Evolutionary conservation across 2,329 filamentous ascomycete species (phyloP), one percentile per base, ranked within the genome.

Genomic region (Clarireedia homoeocarpa): DNA sequence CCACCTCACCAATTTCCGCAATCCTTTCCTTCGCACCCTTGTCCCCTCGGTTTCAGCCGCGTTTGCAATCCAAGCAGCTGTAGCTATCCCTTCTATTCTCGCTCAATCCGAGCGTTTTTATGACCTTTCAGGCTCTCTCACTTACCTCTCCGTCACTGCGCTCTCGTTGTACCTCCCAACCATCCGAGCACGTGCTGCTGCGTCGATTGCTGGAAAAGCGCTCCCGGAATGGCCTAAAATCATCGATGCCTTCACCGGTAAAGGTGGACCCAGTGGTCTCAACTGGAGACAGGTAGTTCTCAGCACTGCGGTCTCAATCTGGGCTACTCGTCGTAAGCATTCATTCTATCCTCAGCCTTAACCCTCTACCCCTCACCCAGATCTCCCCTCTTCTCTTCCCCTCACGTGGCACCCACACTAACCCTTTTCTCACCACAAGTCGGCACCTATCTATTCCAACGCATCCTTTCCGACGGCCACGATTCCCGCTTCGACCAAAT

Each of bases 31-130:
- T 12, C 76, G 82, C 45, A 85, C 81, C 0, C 71, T 85, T 9
- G 73, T 86, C 2, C 85, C 84, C 2, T 78, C 77, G 38, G 76
- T 86, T 12, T 77, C 78, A 5, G 77, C 84, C 9, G 83, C 83
- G 2, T 83, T 83, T 62, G 80, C 79, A 1, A 73, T 88, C 48
- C 85, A 88, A 71, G 74, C 78, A 7, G 80, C 77, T 42, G 79
- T 82, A 6, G 84, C 81, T 4, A 67, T 84, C 2, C 85, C 85
- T 5, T 85, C 82, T 5, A 81, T 86, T 58, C 60, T 77, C 26
- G 72, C 74, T 34, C 77, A 82, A 63, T 79, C 80, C 6, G 85
- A 88, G 65, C 78, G 80, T 39, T 86, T 85, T 73, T 88, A 85
- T 67, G 85, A 88, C 66, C 69, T 85, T 48, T 84, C 82, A 2